These are phyloP conservation scores for Cochliopodium minus DNA, from an alignment of 208 protist genomes.

Conservation along the genomic window DNA sequence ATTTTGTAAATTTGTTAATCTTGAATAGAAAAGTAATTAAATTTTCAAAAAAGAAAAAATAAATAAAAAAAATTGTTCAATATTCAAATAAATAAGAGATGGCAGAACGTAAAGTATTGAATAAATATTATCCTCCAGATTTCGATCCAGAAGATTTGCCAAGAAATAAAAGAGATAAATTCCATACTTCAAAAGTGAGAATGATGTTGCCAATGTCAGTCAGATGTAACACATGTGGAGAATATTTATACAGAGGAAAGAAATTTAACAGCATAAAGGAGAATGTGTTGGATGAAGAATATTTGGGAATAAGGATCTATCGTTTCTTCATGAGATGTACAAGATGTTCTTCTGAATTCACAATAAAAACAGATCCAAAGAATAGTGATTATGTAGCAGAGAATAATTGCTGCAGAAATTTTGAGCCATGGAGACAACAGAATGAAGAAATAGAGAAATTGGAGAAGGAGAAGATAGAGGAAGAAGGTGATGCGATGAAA, in stretches of 20 bases:
- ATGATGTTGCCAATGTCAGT: conserved; percentile 24
- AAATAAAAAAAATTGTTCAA: no score
- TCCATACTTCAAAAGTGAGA: conserved; percentile 2
- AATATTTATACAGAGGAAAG: conserved; percentile 13
- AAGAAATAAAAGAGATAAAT: conserved; percentile 2
- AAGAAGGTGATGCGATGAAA: conserved; percentile 1
- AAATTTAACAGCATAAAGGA: conserved; percentile 21
- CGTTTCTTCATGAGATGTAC: conserved; percentile 18
- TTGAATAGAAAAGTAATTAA: no score
- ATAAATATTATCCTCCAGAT: conserved; percentile 18
- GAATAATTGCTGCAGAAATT: conserved; percentile 11
- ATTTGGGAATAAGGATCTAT: conserved; percentile 11
- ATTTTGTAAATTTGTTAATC: no score
- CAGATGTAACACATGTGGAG: conserved; percentile 12
- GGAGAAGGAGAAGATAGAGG: neutral
- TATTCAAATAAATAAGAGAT: conserved; percentile 1
- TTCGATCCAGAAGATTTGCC: conserved; percentile 17
- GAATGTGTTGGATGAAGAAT: conserved; percentile 10
- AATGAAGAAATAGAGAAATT: neutral
- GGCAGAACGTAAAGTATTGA: conserved; percentile 20
- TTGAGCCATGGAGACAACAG: neutral
- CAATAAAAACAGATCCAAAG: conserved; percentile 21
- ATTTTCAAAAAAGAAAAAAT: no score
- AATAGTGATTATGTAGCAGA: conserved; percentile 13
- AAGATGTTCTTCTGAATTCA: conserved; percentile 14